These are phyloP conservation scores for Durio zibethinus DNA, from an alignment of 345 rosid species.

Conservation along the genomic window DNA sequence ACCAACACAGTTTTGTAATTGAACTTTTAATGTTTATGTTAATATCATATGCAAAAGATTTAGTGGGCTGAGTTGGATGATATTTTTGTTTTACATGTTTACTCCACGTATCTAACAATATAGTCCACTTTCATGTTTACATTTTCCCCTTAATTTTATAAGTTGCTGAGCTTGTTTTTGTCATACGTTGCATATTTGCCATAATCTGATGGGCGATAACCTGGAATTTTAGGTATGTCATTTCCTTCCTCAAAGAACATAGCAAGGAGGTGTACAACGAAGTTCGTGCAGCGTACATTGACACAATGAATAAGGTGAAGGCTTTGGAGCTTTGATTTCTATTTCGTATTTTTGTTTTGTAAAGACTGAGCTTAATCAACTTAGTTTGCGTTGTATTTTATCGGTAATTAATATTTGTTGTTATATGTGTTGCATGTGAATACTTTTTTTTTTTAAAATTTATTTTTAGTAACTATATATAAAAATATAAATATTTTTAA, in stretches of 20 bases:
- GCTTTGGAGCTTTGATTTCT: slow-evolving; percentile 13
- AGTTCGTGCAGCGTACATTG: slow-evolving; percentile 87
- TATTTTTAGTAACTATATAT: neutral
- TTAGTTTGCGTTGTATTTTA: neutral
- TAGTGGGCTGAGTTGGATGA: neutral
- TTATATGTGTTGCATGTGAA: neutral
- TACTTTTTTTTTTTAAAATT: neutral
- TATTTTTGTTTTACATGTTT: neutral
- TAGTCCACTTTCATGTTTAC: neutral
- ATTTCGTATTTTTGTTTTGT: neutral
- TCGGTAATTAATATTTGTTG: neutral
- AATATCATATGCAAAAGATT: neutral
- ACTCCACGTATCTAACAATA: neutral
- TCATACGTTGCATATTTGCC: slow-evolving; percentile 11
- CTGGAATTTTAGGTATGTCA: slow-evolving; percentile 59
- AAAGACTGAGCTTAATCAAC: neutral
- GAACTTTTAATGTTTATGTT: neutral
- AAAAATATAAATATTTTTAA: neutral
- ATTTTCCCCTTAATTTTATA: neutral
- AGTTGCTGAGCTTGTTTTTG: neutral
- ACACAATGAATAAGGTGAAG: slow-evolving; percentile 98
- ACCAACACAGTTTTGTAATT: neutral
- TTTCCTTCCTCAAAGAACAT: slow-evolving; percentile 87
- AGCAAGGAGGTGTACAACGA: slow-evolving; percentile 84
- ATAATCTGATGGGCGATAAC: slow-evolving; percentile 11